These are phyloP conservation scores for Leccinellum luteum DNA, from an alignment of 768 basidiomycete genomes.

Conservation along the genomic window DNA sequence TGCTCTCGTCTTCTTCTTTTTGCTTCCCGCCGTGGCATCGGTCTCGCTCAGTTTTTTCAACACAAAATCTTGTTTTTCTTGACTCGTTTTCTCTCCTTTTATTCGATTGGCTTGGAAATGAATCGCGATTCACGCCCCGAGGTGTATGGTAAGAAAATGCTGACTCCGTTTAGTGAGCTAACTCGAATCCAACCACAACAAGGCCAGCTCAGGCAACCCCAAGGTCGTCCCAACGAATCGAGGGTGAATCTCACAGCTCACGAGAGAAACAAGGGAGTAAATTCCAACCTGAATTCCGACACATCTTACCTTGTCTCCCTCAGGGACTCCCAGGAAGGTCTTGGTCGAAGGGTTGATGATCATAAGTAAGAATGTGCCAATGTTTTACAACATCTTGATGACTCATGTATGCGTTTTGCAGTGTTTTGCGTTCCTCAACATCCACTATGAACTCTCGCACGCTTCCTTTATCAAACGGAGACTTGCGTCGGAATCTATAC, in stretches of 20 bases:
- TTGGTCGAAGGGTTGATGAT: conserved; percentile 54
- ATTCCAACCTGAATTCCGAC: too few relatives aligned
- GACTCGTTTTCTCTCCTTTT: conserved; percentile 15
- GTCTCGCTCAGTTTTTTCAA: conserved; percentile 11
- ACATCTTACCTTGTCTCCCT: conserved; percentile 8
- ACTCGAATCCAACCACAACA: neutral
- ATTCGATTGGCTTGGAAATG: conserved; percentile 19
- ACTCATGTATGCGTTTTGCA: conserved; percentile 21
- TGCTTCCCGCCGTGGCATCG: conserved; percentile 27
- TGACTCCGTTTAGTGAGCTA: neutral
- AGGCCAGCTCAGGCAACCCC: conserved; percentile 14
- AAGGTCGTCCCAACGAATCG: conserved; percentile 4
- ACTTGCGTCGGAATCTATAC: conserved; percentile 73
- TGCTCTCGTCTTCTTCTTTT: conserved; percentile 26
- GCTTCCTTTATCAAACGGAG: conserved; percentile 29
- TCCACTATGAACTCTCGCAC: neutral
- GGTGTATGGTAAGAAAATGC: conserved; percentile 26
- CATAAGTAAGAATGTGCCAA: conserved; percentile 47
- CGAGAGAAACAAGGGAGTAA: conserved; percentile 14
- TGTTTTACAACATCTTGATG: neutral
- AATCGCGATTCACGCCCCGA: conserved; percentile 38
- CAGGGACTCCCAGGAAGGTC: conserved; percentile 12
- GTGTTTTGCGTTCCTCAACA: conserved; percentile 31
- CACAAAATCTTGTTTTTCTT: conserved; percentile 4
- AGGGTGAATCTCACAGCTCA: neutral